Percentiles rank a stretch among this genome's conserved stretches.
phyloP scores from a whole-genome alignment of 352 stramenopile genomes.

The Chrysophaeum taylorii region DNA sequence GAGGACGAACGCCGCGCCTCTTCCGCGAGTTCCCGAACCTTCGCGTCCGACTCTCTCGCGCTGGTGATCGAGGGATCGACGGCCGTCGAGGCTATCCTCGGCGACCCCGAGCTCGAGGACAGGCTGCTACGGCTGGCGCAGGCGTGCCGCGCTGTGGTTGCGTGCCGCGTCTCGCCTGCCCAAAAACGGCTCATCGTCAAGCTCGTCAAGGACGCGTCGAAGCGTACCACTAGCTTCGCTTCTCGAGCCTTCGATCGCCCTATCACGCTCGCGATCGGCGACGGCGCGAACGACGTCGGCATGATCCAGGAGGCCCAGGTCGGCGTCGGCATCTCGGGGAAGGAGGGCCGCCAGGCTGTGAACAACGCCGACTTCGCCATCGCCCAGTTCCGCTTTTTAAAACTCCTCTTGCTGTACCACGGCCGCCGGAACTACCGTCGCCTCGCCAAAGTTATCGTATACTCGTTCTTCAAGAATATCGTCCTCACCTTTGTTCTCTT shows the following conservation, averaged over 20 bases:
- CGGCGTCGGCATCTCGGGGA: slow-evolving; percentile 78
- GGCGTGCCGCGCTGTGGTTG: slow-evolving; percentile 75
- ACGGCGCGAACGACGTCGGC: slow-evolving; percentile 81
- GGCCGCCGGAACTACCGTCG: slow-evolving; percentile 83
- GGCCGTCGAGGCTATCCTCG: slow-evolving; percentile 23
- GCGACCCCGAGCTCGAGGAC: slow-evolving; percentile 12
- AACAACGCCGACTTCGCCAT: slow-evolving; percentile 86
- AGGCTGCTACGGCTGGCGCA: slow-evolving; percentile 47
- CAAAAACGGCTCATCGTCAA: slow-evolving; percentile 84
- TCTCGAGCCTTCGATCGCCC: slow-evolving; percentile 28
- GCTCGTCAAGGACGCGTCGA: slow-evolving; percentile 65
- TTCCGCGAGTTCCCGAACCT: not conserved
- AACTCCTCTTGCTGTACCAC: slow-evolving; percentile 74
- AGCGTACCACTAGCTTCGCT: slow-evolving; percentile 32
- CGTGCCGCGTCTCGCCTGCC: slow-evolving; percentile 75
- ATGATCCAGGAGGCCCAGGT: slow-evolving; percentile 87
- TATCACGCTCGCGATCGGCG: slow-evolving; percentile 77
- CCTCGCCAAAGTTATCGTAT: slow-evolving; percentile 78
- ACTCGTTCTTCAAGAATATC: slow-evolving; percentile 92
- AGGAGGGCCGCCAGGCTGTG: slow-evolving; percentile 84
- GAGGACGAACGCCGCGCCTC: not conserved
- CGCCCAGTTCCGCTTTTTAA: slow-evolving; percentile 78
- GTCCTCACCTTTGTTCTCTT: slow-evolving; percentile 86
- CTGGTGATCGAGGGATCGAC: slow-evolving; percentile 34
- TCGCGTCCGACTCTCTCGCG: slow-evolving; percentile 29